phyloP scores from a whole-genome alignment of 1,139 yeast species.

The Arxiozyma slooffiae region DNA sequence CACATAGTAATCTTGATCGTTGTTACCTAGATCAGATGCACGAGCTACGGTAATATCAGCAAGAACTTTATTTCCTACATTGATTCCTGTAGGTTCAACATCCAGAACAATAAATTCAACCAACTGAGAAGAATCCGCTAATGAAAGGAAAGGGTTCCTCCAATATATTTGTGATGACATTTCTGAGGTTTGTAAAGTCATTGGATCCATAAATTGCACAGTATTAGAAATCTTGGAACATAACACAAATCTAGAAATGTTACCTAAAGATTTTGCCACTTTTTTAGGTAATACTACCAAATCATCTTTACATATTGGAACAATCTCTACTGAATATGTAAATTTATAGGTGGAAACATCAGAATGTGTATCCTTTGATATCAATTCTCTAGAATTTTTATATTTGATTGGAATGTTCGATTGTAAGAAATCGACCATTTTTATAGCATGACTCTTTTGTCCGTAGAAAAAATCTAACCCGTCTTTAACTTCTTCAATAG shows the following conservation, averaged over 20 bases:
- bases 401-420: slow-evolving; percentile 78
- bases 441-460: slow-evolving; percentile 81
- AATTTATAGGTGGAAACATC: slow-evolving; percentile 83
- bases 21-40: slow-evolving; percentile 73
- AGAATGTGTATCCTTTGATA: slow-evolving; percentile 84
- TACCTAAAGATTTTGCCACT: slow-evolving; percentile 76
- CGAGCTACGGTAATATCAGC: slow-evolving; percentile 89
- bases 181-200: slow-evolving; percentile 73
- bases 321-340: slow-evolving; percentile 85
- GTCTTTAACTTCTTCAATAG: slow-evolving; percentile 84
- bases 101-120: slow-evolving; percentile 84
- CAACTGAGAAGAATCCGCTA: slow-evolving; percentile 66
- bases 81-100: slow-evolving; percentile 83
- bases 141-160: slow-evolving; percentile 71
- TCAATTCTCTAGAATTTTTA: slow-evolving; percentile 82
- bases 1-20: slow-evolving; percentile 69
- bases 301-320: slow-evolving; percentile 97
- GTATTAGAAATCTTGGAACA: slow-evolving; percentile 77
- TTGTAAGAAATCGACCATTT: slow-evolving; percentile 81
- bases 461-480: slow-evolving; percentile 91
- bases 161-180: slow-evolving; percentile 67
- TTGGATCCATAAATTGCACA: slow-evolving; percentile 78
- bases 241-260: slow-evolving; percentile 70
- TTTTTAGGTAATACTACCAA: slow-evolving; percentile 79
- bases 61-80: slow-evolving; percentile 68